These are phyloP conservation scores for Acaromyces ingoldii DNA, from an alignment of 1,284 basidiomycete genomes.

Conservation along the genomic window DNA sequence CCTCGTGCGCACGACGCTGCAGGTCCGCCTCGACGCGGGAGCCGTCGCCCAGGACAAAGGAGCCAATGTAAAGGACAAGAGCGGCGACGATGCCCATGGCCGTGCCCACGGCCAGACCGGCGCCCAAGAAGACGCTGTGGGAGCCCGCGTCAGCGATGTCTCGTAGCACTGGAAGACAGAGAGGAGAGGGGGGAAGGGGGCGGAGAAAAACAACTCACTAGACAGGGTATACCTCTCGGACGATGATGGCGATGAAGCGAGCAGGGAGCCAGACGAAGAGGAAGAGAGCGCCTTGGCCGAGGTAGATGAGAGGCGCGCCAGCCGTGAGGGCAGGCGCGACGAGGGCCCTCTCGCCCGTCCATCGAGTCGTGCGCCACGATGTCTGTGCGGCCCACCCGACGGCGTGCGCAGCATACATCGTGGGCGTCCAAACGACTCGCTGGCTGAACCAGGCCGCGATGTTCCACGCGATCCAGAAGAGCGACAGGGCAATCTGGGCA, in stretches of 20 bases:
- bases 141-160: not conserved
- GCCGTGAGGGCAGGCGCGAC: not conserved
- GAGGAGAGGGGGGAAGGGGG: not conserved
- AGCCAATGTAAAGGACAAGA: slow-evolving; percentile 1
- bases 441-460: not conserved
- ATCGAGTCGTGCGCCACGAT: slow-evolving; percentile 5
- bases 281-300: not conserved
- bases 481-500: not conserved
- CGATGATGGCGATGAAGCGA: not conserved
- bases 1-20: not conserved
- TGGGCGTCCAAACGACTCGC: not conserved
- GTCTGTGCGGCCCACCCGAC: slow-evolving; percentile 5
- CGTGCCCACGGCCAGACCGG: slow-evolving; percentile 1
- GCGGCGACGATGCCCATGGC: slow-evolving; percentile 5
- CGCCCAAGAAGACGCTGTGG: not conserved
- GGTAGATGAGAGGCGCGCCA: not conserved
- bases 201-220: not conserved
- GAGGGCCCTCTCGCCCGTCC: slow-evolving; percentile 3
- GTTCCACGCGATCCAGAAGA: not conserved
- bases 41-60: not conserved
- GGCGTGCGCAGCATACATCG: not conserved
- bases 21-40: not conserved
- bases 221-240: not conserved
- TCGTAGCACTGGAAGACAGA: not conserved
- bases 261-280: slow-evolving; percentile 5